Percentiles rank a stretch among this genome's conserved stretches.
Conservation (phyloP, 441 rosid genomes). For the Manihot esculenta region DNA sequence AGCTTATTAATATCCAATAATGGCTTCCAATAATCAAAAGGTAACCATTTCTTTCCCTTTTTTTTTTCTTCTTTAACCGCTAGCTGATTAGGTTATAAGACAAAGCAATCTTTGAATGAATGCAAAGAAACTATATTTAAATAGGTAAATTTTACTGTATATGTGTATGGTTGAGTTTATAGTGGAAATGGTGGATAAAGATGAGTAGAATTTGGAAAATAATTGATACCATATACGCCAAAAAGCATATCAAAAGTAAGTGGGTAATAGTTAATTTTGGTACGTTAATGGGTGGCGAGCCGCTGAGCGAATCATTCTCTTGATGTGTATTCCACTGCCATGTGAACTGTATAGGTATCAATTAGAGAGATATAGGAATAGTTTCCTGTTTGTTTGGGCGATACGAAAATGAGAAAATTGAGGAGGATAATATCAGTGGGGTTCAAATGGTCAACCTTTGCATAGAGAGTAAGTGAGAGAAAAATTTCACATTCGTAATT, state of each 20-base stretch:
- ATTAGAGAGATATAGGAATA: neutral
- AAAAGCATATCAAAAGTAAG: neutral
- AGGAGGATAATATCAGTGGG: constrained; percentile 44
- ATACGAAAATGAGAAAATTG: constrained; percentile 23
- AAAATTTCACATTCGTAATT: constrained; percentile 23
- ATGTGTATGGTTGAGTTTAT: too few relatives aligned
- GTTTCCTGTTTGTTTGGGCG: constrained; percentile 22
- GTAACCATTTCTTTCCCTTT: neutral
- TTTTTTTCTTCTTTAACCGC: neutral
- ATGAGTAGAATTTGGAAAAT: too few relatives aligned
- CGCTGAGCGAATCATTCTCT: constrained; percentile 51
- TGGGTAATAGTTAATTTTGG: constrained; percentile 41
- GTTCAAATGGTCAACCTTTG: constrained; percentile 83
- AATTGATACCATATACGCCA: too few relatives aligned
- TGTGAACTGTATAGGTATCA: constrained; percentile 29
- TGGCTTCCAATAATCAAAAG: constrained; percentile 8
- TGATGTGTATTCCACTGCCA: constrained; percentile 48
- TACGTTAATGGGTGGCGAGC: constrained; percentile 49
- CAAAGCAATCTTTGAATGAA: constrained; percentile 32
- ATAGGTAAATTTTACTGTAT: too few relatives aligned
- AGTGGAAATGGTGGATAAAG: too few relatives aligned
- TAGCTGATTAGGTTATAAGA: neutral
- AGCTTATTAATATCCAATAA: constrained; percentile 38
- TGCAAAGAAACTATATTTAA: too few relatives aligned
- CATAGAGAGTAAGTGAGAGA: constrained; percentile 1